A percentile compares a stretch with the other conserved stretches of the same genome.
Conservation (phyloP, 164 flowering plant genomes). For the Nelumbo lutea region DNA sequence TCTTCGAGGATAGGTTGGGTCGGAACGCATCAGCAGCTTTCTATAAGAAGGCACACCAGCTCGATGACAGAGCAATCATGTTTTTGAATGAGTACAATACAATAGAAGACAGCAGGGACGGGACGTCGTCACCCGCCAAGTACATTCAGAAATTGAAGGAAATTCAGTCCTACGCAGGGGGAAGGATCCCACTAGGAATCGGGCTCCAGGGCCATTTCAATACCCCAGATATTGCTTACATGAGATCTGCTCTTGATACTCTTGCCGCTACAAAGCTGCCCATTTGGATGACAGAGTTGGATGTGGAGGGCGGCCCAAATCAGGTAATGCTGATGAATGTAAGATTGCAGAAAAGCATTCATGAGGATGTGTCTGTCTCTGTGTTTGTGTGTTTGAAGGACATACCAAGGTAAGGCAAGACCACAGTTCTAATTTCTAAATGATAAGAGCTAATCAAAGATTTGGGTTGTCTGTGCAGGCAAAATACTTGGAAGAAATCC, state of each 20-base stretch:
- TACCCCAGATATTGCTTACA: slow-evolving; percentile 47
- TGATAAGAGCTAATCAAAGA: neutral
- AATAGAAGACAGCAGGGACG: slow-evolving; percentile 42
- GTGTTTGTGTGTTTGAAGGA: too few relatives aligned
- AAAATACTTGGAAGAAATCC: slow-evolving; percentile 41
- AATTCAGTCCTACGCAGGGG: slow-evolving; percentile 16
- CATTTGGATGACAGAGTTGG: slow-evolving; percentile 77
- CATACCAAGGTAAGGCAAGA: too few relatives aligned
- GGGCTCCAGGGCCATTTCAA: slow-evolving; percentile 62
- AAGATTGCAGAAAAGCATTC: neutral
- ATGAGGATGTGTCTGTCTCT: neutral
- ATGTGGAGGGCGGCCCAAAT: slow-evolving; percentile 28
- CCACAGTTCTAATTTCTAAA: too few relatives aligned
- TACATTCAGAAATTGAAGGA: slow-evolving; percentile 42
- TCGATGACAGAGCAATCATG: slow-evolving; percentile 32
- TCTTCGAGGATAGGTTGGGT: slow-evolving; percentile 53
- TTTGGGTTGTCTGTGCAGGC: slow-evolving; percentile 30
- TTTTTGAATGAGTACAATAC: slow-evolving; percentile 76
- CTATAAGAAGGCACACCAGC: slow-evolving; percentile 20
- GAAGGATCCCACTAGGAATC: slow-evolving; percentile 29
- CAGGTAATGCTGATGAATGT: slow-evolving; percentile 33
- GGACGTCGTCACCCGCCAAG: slow-evolving; percentile 22
- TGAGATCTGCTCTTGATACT: slow-evolving; percentile 61
- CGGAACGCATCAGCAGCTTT: slow-evolving; percentile 16
- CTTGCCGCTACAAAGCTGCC: slow-evolving; percentile 53